Conservation (phyloP, 192 early-diverging fungal species). For the Thoreauomyces humboldtii region DNA sequence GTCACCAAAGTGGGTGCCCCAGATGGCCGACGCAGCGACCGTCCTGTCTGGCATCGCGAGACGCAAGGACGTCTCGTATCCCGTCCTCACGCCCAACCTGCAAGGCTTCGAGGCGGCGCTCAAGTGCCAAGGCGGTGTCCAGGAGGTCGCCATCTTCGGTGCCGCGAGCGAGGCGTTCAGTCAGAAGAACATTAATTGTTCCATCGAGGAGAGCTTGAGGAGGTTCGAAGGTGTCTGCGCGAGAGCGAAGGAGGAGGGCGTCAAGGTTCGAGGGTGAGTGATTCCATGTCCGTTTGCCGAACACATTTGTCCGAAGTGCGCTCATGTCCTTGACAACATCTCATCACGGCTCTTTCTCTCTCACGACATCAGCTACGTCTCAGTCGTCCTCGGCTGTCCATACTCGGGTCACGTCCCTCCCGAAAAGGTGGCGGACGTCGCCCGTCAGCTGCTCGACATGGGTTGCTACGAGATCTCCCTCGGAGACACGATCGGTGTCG, state of each 20-base stretch:
- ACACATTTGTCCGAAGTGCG: not conserved
- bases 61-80: conserved; percentile 69
- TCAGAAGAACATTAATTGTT: conserved; percentile 88
- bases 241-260: conserved; percentile 55
- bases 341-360: no score
- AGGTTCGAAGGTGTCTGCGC: conserved; percentile 68
- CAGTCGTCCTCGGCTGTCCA: conserved; percentile 89
- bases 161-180: conserved; percentile 87
- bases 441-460: conserved; percentile 73
- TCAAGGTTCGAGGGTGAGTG: conserved; percentile 71
- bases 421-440: conserved; percentile 64
- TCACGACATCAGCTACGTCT: conserved; percentile 78
- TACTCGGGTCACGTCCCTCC: conserved; percentile 82
- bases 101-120: conserved; percentile 82
- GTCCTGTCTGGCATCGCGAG: conserved; percentile 71
- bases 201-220: conserved; percentile 77
- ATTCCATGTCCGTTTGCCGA: not conserved
- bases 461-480: conserved; percentile 97
- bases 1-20: conserved; percentile 93
- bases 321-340: not conserved
- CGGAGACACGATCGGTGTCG: conserved; percentile 95
- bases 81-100: conserved; percentile 87
- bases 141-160: conserved; percentile 90
- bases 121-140: conserved; percentile 61
- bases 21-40: conserved; percentile 83